Base-by-base conservation (phyloP, 306 rosid species). In the Biancaea sappan region DNA sequence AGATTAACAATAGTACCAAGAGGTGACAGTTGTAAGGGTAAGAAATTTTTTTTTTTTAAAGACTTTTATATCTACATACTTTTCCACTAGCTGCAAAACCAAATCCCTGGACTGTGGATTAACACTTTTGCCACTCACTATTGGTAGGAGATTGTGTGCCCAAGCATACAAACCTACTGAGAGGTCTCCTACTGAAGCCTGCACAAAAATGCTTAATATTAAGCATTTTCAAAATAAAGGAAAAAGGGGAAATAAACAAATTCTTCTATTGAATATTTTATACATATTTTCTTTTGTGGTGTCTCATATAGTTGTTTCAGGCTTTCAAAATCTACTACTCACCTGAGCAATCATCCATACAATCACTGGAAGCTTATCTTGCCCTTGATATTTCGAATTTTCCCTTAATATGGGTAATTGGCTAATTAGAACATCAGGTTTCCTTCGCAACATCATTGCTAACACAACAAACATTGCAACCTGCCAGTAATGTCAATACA, bases 21-120 rank as follows among this genome's bases (percentile, higher is more conserved):
- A 43, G 32, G 24, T 71, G 56, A 57, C 24, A 48, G 24, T 24
- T 35, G 26, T 4, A 44, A 50, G 73, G 52, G 28, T 21, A 43
- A 62, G 26, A 72, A 62, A 54, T 21, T 13, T 16, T 24, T 57
- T 21, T 13, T 16, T 24, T 57, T 15, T 53, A 72, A 43, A 34
- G 12, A 16, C 8, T 37, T 29, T 15, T 25, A 53, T 28, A 74
- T 53, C 58, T 65, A 58, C 83, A 35, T 82, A 94, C 98, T 88
- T 91, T 77, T 94, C 97, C 68, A 86, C 90, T 32, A 90, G 78
- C 91, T 94, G 98, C 83, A 94, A 74, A 84, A 91, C 79, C 77
- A 91, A 86, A 77, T 94, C 98, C 79, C 98, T 88, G 76, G 95
- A 82, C 79, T 80, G 97, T 12, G 97, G 96, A 86, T 90, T 91